Evolutionary conservation across 176 grass and related monocot genomes (phyloP), one percentile per base, ranked within the genome.

Genomic region (Aegilops umbellulata): DNA sequence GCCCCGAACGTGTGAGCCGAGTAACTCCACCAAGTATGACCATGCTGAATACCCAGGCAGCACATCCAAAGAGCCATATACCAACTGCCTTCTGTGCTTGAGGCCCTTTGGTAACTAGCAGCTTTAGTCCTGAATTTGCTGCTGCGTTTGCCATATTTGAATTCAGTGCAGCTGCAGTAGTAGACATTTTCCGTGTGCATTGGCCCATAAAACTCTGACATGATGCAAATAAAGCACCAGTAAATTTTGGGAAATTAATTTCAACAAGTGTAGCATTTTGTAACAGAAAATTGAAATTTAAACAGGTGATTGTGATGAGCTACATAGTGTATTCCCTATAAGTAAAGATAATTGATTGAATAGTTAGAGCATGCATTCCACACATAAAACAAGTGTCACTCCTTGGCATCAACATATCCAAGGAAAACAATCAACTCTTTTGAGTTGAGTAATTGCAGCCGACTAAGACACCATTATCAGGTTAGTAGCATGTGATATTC

Each of bases 61-160:
- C 93, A 89, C 97, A 99, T 22, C 92, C 84, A 8, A 96, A 99
- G 70, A 96, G 97, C 97, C 94, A 99, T 87, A 92, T 92, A 63
- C 94, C 97, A 26, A 99, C 92, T 7, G 84, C 80, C 65, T 94
- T 99, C 75, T 99, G 94, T 60, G 94, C 97, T 6, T 90, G 84
- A 65, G 88, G 82, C 60, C 97, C 94, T 84, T 94, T 92, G 2
- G 87, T 90, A 62, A 99, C 90, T 3, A 99, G 94, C 65, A 94
- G 65, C 86, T 89, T 99, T 19, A 94, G 10, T 51, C 92, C 97
- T 85, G 92, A 89, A 92, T 88, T 93, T 44, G 88, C 84, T 22
- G 85, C 20, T 42, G 82, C 65, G 70, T 73, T 87, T 27, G 35
- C 60, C 23, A 25, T 62, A 3, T 29, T 62, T 23, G 90, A 82